Evolutionary conservation across 768 basidiomycete genomes (phyloP), one percentile per base, ranked within the genome.

Genomic region (Gymnopilus dilepis): DNA sequence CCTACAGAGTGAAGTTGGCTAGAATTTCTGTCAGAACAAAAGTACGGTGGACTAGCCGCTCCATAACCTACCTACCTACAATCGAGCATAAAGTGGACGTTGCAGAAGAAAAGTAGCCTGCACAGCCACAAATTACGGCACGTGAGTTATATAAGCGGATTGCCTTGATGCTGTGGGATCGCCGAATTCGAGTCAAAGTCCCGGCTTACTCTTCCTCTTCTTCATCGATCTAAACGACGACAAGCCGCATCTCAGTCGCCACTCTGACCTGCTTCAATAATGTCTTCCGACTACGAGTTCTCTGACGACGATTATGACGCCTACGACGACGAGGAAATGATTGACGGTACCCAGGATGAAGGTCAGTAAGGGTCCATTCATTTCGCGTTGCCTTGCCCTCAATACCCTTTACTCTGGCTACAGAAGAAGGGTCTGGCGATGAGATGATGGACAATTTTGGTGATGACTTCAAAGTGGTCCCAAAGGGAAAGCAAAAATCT

Each of bases 321-420:
- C 74, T 86, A 84, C 64, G 86, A 89, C 60, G 90, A 90, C 59
- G 88, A 89, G 64, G 88, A 90, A 59, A 89, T 90, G 74, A 80
- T 87, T 67, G 85, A 88, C 73, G 85, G 84, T 62, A 82, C 82
- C 43, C 84, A 87, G 65, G 87, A 88, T 43, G 85, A 73, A 43
- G 71, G 81, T 83, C 56, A 68, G 81, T 83, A 55, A 68, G 80
- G 56, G 48, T 57, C 52, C 11, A 17, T 38, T 50, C 71, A 52
- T 41, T 52, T 26, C 28, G 12, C 48, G 19, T 17, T 41, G 13
- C 37, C 37, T 52, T 33, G 22, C 53, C 40, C 30, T 42, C 34
- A 50, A 30, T n/a, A 47, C 22, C 30, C 2, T 37, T 33, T 6
- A 48, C 57, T 37, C 33, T 42, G 40, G 48, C 57, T 33, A 28